Conservation (phyloP, 1,284 basidiomycete species). For the Sphaerobolus stellatus region DNA sequence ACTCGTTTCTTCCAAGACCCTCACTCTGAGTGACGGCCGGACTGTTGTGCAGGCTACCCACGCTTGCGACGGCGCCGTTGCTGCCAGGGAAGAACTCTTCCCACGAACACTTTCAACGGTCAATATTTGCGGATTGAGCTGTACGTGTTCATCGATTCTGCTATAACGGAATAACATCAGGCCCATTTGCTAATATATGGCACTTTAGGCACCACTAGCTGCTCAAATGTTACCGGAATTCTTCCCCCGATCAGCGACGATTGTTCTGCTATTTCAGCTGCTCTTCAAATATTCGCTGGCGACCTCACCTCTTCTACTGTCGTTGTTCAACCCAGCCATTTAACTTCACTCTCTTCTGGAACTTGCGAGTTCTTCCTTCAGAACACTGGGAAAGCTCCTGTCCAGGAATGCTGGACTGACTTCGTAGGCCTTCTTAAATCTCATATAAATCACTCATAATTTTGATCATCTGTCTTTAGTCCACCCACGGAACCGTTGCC, state of each 20-base stretch:
- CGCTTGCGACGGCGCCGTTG: not conserved
- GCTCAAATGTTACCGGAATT: not conserved
- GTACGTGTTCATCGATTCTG: not conserved
- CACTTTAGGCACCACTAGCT: not conserved
- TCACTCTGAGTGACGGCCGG: not conserved
- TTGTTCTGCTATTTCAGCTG: not conserved
- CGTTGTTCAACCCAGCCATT: not conserved
- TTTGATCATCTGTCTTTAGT: not conserved
- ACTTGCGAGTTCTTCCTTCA: not conserved
- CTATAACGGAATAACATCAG: too few species aligned
- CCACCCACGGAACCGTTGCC: not conserved
- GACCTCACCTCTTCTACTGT: not conserved
- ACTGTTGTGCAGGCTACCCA: not conserved
- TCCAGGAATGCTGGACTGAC: slow-evolving; percentile 1
- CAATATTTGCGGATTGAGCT: not conserved
- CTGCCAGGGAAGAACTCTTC: not conserved
- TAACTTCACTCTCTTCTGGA: not conserved
- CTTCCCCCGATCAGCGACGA: not conserved
- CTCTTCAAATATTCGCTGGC: not conserved
- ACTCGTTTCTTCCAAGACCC: not conserved
- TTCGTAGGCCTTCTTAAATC: not conserved
- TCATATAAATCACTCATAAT: not conserved
- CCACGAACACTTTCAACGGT: not conserved
- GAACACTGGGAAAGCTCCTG: not conserved
- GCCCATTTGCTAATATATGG: not conserved